These are phyloP conservation scores for Postia placenta DNA, from an alignment of 768 basidiomycete species.

Conservation along the genomic window DNA sequence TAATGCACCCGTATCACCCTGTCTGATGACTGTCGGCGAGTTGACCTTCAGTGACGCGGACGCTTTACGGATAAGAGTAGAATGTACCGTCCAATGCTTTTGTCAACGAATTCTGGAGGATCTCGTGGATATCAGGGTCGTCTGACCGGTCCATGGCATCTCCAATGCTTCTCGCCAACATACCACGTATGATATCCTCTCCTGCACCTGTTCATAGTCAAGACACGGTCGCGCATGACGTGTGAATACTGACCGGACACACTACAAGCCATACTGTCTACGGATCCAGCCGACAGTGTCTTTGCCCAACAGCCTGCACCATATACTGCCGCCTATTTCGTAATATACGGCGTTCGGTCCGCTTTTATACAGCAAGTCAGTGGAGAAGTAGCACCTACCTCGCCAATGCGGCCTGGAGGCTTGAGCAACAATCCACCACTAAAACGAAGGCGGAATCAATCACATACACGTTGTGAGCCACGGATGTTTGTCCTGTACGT, in stretches of 20 bases:
- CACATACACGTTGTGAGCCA: neutral
- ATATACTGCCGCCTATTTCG: conserved; percentile 56
- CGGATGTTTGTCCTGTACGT: neutral
- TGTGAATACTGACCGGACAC: conserved; percentile 46
- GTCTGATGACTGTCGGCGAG: too few species aligned
- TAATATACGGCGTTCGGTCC: too few species aligned
- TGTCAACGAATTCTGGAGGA: conserved; percentile 39
- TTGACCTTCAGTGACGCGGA: too few species aligned
- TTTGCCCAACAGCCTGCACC: conserved; percentile 78
- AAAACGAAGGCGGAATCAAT: neutral
- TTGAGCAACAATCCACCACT: conserved; percentile 83
- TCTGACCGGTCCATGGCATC: conserved; percentile 31
- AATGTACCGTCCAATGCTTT: conserved; percentile 50
- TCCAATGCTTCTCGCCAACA: conserved; percentile 50
- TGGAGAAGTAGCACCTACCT: conserved; percentile 35
- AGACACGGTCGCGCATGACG: neutral
- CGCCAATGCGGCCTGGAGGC: conserved; percentile 65
- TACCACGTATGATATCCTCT: conserved; percentile 57
- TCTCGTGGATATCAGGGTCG: conserved; percentile 50
- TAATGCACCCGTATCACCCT: too few species aligned
- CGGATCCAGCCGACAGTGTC: conserved; percentile 3
- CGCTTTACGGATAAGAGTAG: too few species aligned
- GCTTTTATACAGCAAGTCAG: neutral
- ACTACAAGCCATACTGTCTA: conserved; percentile 54
- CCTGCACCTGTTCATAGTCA: conserved; percentile 48